phyloP scores from a whole-genome alignment of 305 asterid genomes.

The Rubia balearica region DNA sequence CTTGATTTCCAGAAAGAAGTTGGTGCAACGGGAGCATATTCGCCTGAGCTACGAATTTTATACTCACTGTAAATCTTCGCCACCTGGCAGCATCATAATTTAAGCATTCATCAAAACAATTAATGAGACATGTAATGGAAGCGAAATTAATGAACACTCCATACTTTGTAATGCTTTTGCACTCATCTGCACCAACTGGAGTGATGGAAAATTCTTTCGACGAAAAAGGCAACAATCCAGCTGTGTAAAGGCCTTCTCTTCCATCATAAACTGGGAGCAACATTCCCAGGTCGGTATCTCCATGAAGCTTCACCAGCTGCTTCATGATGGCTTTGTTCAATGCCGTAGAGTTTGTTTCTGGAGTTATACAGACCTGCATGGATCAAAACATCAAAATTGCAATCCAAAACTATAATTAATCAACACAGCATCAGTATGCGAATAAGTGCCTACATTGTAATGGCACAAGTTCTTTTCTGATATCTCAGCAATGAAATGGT shows the following conservation, averaged over 20 bases:
- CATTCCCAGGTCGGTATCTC: constrained; percentile 28
- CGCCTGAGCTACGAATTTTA: constrained; percentile 30
- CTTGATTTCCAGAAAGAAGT: constrained; percentile 24
- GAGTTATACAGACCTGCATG: constrained; percentile 31
- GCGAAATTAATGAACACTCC: background rate
- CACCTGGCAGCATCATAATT: constrained; percentile 18
- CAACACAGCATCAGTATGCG: background rate
- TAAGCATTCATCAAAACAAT: background rate
- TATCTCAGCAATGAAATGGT: constrained; percentile 29
- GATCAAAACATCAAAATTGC: background rate
- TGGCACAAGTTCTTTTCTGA: constrained; percentile 31
- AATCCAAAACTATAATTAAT: background rate
- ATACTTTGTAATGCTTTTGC: constrained; percentile 26
- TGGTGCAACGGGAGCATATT: constrained; percentile 22
- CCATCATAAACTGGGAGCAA: constrained; percentile 37
- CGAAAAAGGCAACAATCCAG: constrained; percentile 31
- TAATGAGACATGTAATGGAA: background rate
- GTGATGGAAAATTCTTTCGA: constrained; percentile 25
- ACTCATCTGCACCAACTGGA: constrained; percentile 24
- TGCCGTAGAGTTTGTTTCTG: constrained; percentile 27
- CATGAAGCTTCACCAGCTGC: constrained; percentile 30
- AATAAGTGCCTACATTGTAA: constrained; percentile 25
- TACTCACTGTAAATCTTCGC: constrained; percentile 16
- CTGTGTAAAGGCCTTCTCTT: constrained; percentile 27
- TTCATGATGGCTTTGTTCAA: constrained; percentile 32